phyloP scores from a whole-genome alignment of 371 early-diverging fungal genomes.

The Sporodiniella umbellata region DNA sequence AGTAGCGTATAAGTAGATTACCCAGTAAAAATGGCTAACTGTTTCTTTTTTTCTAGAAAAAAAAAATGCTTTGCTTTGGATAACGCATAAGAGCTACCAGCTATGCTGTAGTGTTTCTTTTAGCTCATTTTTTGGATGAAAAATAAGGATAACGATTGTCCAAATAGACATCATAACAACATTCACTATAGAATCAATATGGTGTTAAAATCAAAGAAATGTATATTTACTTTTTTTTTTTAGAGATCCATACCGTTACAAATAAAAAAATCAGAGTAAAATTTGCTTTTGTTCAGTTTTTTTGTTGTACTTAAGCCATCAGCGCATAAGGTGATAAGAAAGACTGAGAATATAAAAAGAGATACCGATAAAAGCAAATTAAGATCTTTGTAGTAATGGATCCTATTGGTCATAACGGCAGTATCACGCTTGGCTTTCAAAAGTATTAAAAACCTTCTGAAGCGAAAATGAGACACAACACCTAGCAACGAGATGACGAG shows the following conservation, averaged over 20 bases:
- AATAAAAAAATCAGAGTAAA: conserved; percentile 42
- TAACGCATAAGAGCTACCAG: too few species aligned
- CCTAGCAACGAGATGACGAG: conserved; percentile 37
- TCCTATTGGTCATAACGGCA: conserved; percentile 29
- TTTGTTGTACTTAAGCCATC: conserved; percentile 37
- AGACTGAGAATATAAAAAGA: conserved; percentile 24
- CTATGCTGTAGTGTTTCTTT: too few species aligned
- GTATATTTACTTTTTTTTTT: background rate
- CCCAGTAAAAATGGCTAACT: too few species aligned
- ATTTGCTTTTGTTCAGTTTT: conserved; percentile 32
- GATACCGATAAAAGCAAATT: conserved; percentile 35
- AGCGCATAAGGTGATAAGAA: conserved; percentile 36
- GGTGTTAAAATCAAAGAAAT: background rate
- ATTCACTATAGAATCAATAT: conserved; percentile 24
- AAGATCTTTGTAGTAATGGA: conserved; percentile 46
- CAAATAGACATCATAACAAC: conserved; percentile 29
- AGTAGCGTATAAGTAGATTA: too few species aligned
- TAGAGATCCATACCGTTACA: conserved; percentile 42
- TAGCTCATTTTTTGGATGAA: conserved; percentile 30
- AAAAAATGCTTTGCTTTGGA: too few species aligned
- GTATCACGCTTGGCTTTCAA: conserved; percentile 24
- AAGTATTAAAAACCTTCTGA: conserved; percentile 29
- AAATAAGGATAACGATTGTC: conserved; percentile 38
- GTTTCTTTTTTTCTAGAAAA: too few species aligned
- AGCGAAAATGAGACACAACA: conserved; percentile 42